Percentiles rank a stretch among this genome's conserved stretches.
These are phyloP conservation scores for Cyberlindnera mississippiensis DNA, from an alignment of 805 yeast species.

Conservation along the genomic window DNA sequence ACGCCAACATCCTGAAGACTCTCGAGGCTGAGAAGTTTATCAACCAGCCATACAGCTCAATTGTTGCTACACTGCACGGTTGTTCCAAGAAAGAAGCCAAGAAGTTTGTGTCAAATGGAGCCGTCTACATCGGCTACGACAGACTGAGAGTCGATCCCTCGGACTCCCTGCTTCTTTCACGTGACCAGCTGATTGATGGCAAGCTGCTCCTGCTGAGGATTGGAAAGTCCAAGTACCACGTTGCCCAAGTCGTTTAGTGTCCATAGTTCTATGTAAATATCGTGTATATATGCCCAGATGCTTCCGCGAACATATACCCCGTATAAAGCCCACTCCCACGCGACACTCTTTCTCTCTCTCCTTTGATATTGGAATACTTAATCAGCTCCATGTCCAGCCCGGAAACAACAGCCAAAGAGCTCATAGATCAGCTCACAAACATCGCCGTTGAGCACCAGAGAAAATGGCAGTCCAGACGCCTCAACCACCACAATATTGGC, in stretches of 20 bases:
- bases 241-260: slow-evolving; percentile 36
- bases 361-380: too few species aligned
- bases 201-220: slow-evolving; percentile 60
- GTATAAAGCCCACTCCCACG: too few species aligned
- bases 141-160: slow-evolving; percentile 51
- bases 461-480: too few species aligned
- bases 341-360: too few species aligned
- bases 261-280: background rate
- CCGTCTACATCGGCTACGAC: slow-evolving; percentile 65
- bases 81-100: slow-evolving; percentile 56
- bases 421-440: too few species aligned
- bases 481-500: too few species aligned
- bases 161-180: slow-evolving; percentile 44
- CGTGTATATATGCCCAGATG: too few species aligned
- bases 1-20: slow-evolving; percentile 50
- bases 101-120: slow-evolving; percentile 62
- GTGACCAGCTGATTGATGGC: slow-evolving; percentile 52
- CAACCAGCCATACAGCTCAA: slow-evolving; percentile 42
- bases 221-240: slow-evolving; percentile 69
- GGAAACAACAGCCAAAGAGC: too few species aligned
- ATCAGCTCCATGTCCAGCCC: too few species aligned
- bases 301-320: too few species aligned
- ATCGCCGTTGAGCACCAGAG: too few species aligned
- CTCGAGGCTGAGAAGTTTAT: slow-evolving; percentile 34
- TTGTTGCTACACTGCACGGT: slow-evolving; percentile 46